Evolutionary conservation across 306 rosid genomes (phyloP).

Genomic region (Lupinus albus): DNA sequence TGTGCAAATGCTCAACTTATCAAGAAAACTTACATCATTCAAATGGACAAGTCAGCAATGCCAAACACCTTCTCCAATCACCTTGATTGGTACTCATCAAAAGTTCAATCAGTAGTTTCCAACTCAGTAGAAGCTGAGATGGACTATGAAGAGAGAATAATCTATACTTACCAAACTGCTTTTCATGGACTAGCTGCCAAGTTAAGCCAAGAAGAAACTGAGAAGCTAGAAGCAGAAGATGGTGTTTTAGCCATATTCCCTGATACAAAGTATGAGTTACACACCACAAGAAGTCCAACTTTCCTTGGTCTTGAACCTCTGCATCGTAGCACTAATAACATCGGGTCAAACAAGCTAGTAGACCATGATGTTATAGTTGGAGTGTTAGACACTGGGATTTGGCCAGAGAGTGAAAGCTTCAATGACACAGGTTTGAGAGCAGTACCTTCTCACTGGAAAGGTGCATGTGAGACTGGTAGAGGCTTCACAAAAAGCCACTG

Average conservation of each 20-base stretch:
- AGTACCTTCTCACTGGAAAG: constrained; percentile 78
- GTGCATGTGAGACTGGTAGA: constrained; percentile 77
- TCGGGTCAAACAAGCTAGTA: constrained; percentile 53
- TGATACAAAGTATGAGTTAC: constrained; percentile 71
- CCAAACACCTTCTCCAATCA: constrained; percentile 60
- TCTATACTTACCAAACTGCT: constrained; percentile 68
- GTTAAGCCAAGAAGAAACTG: constrained; percentile 60
- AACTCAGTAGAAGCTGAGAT: constrained; percentile 41
- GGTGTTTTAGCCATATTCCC: constrained; percentile 80
- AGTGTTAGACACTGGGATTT: constrained; percentile 88
- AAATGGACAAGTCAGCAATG: constrained; percentile 80
- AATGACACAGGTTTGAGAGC: constrained; percentile 70
- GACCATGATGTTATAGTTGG: constrained; percentile 85
- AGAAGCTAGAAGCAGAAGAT: constrained; percentile 56
- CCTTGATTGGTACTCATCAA: constrained; percentile 73
- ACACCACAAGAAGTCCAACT: constrained; percentile 85
- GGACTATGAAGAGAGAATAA: constrained; percentile 53
- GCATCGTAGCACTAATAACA: constrained; percentile 38
- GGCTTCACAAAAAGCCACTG: constrained; percentile 70
- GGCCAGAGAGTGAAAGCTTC: constrained; percentile 98
- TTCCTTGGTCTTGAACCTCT: constrained; percentile 79
- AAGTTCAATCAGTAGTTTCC: constrained; percentile 54
- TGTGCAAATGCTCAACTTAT: constrained; percentile 46
- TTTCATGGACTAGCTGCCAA: constrained; percentile 81
- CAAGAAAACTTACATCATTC: constrained; percentile 67